Evolutionary conservation across 2,329 filamentous ascomycete genomes (phyloP), one percentile per base, ranked within the genome.

Genomic region (Colletotrichum viniferum): DNA sequence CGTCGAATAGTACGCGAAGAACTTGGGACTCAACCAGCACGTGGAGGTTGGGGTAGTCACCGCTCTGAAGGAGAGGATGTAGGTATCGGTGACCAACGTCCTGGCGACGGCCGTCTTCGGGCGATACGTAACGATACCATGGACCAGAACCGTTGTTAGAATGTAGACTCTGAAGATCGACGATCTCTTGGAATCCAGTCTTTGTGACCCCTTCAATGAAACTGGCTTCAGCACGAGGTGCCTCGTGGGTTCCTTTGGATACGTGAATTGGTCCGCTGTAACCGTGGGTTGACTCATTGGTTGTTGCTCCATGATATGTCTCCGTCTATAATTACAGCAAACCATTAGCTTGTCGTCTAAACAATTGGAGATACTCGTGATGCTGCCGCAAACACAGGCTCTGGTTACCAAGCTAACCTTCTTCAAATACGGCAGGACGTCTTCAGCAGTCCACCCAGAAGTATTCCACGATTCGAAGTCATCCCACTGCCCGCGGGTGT

Each of bases 191-290:
- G n/a, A 62, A 62, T 2, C 30, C 58, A 21, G 58, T 21, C 18
- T 21, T 36, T 30, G 0, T 8, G 3, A 7, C n/a, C 9, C 90
- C 87, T 2, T 85, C 79, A 68, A 90, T 83, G 77, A 89, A 89
- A 14, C 87, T 83, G 4, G 86, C 80, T 70, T 87, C 85, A 14
- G 85, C 82, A 3, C 68, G 73, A 34, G 82, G 84, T 6, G 81
- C 82, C 48, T 81, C 78, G 77, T 83, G 88, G 0, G 86, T 86
- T 61, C 89, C 88, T 56, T 84, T 84, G 3, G 86, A 88, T 24
- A 91, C 81, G 62, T 88, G 81, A 38, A 90, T 83, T 0, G 88
- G 89, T 0, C 89, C 89, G 52, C 85, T 81, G 60, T 84, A 79
- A 4, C 90, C 90, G 77, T 91, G 90, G 3, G 76, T 77, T 5